These are phyloP conservation scores for Senna siamea DNA, from an alignment of 306 rosid genomes.

Conservation along the genomic window DNA sequence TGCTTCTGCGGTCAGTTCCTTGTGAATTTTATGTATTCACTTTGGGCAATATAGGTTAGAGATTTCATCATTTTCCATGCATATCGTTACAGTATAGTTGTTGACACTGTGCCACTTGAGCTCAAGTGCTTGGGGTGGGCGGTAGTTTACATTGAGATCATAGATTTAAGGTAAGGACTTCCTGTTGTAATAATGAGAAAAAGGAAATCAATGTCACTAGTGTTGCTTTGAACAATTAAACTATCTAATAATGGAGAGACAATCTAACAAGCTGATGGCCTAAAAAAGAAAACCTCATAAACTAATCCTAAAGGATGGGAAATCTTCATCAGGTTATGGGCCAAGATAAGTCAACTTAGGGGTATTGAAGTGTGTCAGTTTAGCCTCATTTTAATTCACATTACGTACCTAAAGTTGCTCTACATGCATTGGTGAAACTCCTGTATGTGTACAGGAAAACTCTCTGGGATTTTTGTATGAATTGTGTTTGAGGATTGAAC, in stretches of 20 bases:
- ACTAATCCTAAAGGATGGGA: slow-evolving; percentile 29
- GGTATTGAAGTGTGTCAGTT: slow-evolving; percentile 3
- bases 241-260: slow-evolving; percentile 24
- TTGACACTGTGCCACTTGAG: slow-evolving; percentile 15
- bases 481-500: slow-evolving; percentile 37
- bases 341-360: slow-evolving; percentile 27
- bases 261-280: not conserved
- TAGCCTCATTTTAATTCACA: slow-evolving; percentile 17
- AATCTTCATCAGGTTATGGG: slow-evolving; percentile 16
- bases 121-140: not conserved
- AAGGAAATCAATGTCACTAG: not conserved
- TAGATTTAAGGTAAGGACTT: not conserved
- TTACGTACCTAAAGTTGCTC: slow-evolving; percentile 19
- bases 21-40: slow-evolving; percentile 19
- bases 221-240: slow-evolving; percentile 28
- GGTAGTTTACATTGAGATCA: not conserved
- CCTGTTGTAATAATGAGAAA: not conserved
- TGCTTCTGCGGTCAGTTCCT: slow-evolving; percentile 82
- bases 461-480: slow-evolving; percentile 9
- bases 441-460: not conserved
- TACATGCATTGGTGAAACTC: slow-evolving; percentile 12
- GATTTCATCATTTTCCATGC: not conserved
- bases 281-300: not conserved
- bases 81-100: not conserved
- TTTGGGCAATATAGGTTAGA: slow-evolving; percentile 17